Conservation (phyloP, 352 stramenopile species). For the Pythium rishiriense region DNA sequence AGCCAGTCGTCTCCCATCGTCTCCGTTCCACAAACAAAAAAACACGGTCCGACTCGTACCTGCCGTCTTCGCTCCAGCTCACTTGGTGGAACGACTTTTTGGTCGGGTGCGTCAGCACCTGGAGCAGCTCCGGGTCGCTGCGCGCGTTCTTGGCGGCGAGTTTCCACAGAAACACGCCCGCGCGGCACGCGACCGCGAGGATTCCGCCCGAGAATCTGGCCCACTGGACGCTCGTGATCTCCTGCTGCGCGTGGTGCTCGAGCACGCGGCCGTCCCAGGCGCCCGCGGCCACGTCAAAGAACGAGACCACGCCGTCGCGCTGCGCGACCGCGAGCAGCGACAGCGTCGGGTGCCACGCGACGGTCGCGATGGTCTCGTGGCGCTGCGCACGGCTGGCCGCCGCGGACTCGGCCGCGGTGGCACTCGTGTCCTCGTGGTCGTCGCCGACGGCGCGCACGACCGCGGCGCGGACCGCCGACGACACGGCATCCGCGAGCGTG, state of each 20-base stretch:
- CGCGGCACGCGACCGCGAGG: slow-evolving; percentile 63
- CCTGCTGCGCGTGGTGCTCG: slow-evolving; percentile 54
- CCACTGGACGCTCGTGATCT: slow-evolving; percentile 65
- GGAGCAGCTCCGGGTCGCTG: slow-evolving; percentile 53
- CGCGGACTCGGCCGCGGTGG: slow-evolving; percentile 14
- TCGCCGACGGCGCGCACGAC: slow-evolving; percentile 30
- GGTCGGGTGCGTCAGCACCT: slow-evolving; percentile 60
- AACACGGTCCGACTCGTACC: slow-evolving; percentile 13
- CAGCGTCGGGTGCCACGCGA: slow-evolving; percentile 61
- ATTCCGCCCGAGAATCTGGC: slow-evolving; percentile 58
- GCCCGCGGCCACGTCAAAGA: slow-evolving; percentile 60
- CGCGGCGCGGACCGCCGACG: slow-evolving; percentile 23
- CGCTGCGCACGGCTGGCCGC: slow-evolving; percentile 18
- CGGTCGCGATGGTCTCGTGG: slow-evolving; percentile 50
- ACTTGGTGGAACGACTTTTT: slow-evolving; percentile 51
- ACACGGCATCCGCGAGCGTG: slow-evolving; percentile 29
- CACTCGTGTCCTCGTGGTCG: slow-evolving; percentile 31
- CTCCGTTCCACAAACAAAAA: background rate
- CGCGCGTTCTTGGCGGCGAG: slow-evolving; percentile 39
- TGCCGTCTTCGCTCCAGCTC: slow-evolving; percentile 74
- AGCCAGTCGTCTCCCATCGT: background rate
- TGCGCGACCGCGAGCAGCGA: slow-evolving; percentile 71
- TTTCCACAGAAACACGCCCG: slow-evolving; percentile 73
- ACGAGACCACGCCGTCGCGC: slow-evolving; percentile 60
- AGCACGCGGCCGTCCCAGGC: slow-evolving; percentile 63